These are phyloP conservation scores for Gaertneriomyces sp. DNA, from an alignment of 192 early-diverging fungal genomes.

Conservation along the genomic window DNA sequence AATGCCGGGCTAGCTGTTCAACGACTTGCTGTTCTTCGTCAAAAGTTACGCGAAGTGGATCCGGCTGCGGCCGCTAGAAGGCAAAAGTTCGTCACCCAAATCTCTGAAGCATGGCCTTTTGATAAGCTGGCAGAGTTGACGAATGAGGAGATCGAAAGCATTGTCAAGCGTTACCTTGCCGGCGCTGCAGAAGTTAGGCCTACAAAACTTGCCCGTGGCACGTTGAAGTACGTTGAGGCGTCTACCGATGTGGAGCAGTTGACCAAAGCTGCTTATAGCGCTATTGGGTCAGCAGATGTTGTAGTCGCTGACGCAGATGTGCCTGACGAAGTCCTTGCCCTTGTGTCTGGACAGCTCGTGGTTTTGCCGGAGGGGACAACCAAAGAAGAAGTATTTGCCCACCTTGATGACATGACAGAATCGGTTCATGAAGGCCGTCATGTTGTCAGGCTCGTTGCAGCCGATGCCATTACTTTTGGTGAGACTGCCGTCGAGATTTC, in stretches of 20 bases:
- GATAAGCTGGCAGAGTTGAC: slow-evolving; percentile 69
- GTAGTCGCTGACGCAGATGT: slow-evolving; percentile 83
- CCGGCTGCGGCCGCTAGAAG: slow-evolving; percentile 54
- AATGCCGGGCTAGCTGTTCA: slow-evolving; percentile 70
- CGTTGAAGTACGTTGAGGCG: slow-evolving; percentile 59
- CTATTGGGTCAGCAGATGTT: slow-evolving; percentile 60
- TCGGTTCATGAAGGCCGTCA: slow-evolving; percentile 54
- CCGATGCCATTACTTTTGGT: slow-evolving; percentile 86
- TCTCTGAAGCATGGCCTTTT: slow-evolving; percentile 82
- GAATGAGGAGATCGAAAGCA: slow-evolving; percentile 53
- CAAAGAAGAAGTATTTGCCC: not conserved
- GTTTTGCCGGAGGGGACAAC: slow-evolving; percentile 6
- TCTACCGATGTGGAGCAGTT: slow-evolving; percentile 79
- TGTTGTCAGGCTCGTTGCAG: slow-evolving; percentile 83
- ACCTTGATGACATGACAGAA: not conserved
- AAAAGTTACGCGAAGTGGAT: slow-evolving; percentile 50
- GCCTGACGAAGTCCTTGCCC: slow-evolving; percentile 57
- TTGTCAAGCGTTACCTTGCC: slow-evolving; percentile 58
- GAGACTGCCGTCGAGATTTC: slow-evolving; percentile 81
- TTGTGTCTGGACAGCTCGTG: slow-evolving; percentile 19
- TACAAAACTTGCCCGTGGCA: slow-evolving; percentile 10
- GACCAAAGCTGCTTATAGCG: slow-evolving; percentile 61
- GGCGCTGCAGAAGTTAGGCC: slow-evolving; percentile 18
- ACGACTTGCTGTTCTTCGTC: slow-evolving; percentile 55
- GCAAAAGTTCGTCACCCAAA: slow-evolving; percentile 71